Evolutionary conservation across 495 filamentous ascomycete genomes (phyloP), one percentile per base, ranked within the genome.

Genomic region (Amphirosellinia nigrospora): DNA sequence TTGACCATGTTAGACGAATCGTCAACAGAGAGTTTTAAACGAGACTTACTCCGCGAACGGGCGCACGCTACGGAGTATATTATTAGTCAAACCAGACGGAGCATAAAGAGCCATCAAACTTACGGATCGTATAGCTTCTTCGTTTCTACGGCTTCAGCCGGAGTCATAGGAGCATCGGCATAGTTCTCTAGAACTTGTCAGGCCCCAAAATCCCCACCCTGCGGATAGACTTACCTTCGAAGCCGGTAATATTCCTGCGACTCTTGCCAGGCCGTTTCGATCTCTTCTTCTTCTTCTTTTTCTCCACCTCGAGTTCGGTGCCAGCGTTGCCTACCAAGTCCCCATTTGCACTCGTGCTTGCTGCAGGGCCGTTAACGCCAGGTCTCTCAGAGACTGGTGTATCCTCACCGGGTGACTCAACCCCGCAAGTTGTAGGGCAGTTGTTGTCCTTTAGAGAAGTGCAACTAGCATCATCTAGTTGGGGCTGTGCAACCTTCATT

Each of bases 131-230:
- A 94, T 5, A 91, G 64, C 7, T 81, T 74, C 26, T 81, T 79
- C 41, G 73, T 79, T 76, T 95, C 91, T 60, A 92, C 82, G 4
- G 83, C 74, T 73, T 96, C 86, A 0, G 82, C 84, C 0, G 90
- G 90, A 0, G 91, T 94, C 43, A 97, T 78, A 1, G 95, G 94
- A 5, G 87, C 84, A 75, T 98, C 94, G 48, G 88, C 89, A 77
- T 85, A 93, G 75, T 86, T 93, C 45, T 93, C 90, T 88, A 55
- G 36, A 53, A n/a, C 16, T 48, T 50, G 4, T 38, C 36, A 75
- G 68, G 67, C 58, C 41, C 28, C 0, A 34, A 23, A 50, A 66
- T 19, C 23, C 58, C 5, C 66, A 34, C 41, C 56, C 41, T n/a
- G 21, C 28, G 13, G 16, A 68, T 32, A 55, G 38, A 71, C 78